Conservation (phyloP, 495 filamentous ascomycete species). For the Physcia stellaris region DNA sequence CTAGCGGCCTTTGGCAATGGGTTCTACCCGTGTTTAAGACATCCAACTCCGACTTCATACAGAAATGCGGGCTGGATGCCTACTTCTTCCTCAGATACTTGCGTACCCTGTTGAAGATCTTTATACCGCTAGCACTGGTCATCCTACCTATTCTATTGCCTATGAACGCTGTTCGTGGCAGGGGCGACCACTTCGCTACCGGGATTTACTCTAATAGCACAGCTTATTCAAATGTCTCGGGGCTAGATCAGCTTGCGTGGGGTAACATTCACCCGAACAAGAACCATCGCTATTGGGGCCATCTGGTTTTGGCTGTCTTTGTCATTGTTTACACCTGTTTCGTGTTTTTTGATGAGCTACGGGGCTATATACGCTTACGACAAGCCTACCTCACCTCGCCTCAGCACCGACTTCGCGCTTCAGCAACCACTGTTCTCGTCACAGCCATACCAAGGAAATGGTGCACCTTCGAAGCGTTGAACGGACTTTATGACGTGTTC, state of each 20-base stretch:
- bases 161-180: constrained; percentile 63
- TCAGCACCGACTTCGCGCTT: constrained; percentile 87
- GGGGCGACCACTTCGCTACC: constrained; percentile 37
- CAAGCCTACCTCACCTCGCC: constrained; percentile 93
- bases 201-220: constrained; percentile 28
- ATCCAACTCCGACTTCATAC: constrained; percentile 75
- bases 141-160: constrained; percentile 80
- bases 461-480: constrained; percentile 67
- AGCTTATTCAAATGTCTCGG: constrained; percentile 37
- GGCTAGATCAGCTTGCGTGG: constrained; percentile 75
- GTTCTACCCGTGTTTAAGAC: constrained; percentile 60
- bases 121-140: constrained; percentile 62
- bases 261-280: constrained; percentile 68
- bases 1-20: constrained; percentile 55
- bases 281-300: constrained; percentile 73
- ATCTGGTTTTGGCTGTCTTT: constrained; percentile 67
- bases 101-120: constrained; percentile 85
- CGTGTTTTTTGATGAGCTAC: constrained; percentile 76
- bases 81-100: constrained; percentile 97
- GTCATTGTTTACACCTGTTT: constrained; percentile 75
- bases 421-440: constrained; percentile 88
- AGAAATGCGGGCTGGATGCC: constrained; percentile 90
- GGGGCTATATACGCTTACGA: constrained; percentile 84
- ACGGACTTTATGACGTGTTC: constrained; percentile 88
- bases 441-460: constrained; percentile 80